Evolutionary conservation across 1,139 yeast genomes (phyloP), one percentile per base, ranked within the genome.

Genomic region (Pneumocystis jirovecii): DNA sequence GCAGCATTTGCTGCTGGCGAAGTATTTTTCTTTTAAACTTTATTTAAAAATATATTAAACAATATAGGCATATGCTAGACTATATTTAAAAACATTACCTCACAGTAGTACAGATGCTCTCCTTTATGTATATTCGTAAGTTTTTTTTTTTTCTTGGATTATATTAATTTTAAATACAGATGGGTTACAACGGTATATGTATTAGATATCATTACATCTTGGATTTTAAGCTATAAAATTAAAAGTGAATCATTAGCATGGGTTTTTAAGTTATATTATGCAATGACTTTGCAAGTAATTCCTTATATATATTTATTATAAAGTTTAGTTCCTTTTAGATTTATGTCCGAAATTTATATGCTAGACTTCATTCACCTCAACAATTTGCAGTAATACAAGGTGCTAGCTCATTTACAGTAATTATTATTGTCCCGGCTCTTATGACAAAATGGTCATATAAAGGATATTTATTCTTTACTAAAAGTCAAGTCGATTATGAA

Each of bases 321-420:
- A 21, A 25, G 25, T n/a, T 50, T 50, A 50, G 12, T 12, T 50
- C 7, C 7, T 12, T 66, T 60, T 65, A 65, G 31, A 64, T 66
- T 39, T 67, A 67, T 50, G 66, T 67, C 19, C 66, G 68, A 5
- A 67, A 67, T 62, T 60, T 67, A 19, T 67, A 67, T 39, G 68
- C 68, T 17, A 61, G 68, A 34, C 63, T 67, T 39, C 68, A 65
- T 29, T 64, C 68, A 19, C 68, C 68, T 34, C 66, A 65, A 45
- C 67, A 67, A 35, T 67, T 67, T 34, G 68, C 67, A n/a, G 65
- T 67, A 19, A 62, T 67, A 3, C 68, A 67, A 37, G 67, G 65
- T 6, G 68, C 68, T 37, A 64, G 66, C 25, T 62, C 65, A n/a
- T 64, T 66, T 44, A 62, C 62, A 40, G 66, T 66, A 25, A 67